Conservation (phyloP, 345 rosid genomes). For the Excoecaria cochinchinensis region DNA sequence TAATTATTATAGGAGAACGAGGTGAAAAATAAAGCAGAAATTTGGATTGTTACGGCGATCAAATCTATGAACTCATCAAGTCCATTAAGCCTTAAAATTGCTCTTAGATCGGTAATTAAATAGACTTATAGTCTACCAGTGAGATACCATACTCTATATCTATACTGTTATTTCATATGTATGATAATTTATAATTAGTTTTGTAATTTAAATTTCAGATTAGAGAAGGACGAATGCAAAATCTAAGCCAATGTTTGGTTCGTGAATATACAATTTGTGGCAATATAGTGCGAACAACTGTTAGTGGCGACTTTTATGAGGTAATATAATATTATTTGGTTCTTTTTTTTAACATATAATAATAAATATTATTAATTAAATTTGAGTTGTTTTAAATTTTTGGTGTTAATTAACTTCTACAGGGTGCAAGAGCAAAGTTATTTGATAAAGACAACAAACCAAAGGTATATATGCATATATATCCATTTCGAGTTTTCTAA, state of each 20-base stretch:
- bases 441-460: conserved; percentile 23
- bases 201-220: neutral
- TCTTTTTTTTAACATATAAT: neutral
- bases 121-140: neutral
- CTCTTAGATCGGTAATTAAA: conserved; percentile 27
- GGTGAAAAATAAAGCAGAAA: conserved; percentile 1
- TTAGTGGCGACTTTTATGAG: conserved; percentile 20
- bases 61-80: conserved; percentile 24
- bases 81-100: conserved; percentile 31
- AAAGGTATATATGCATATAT: neutral
- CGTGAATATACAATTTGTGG: conserved; percentile 20
- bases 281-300: conserved; percentile 4
- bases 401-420: neutral
- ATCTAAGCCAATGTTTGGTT: conserved; percentile 14
- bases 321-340: neutral
- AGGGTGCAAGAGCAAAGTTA: conserved; percentile 31
- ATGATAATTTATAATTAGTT: too few species aligned
- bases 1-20: conserved; percentile 14
- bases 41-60: conserved; percentile 27
- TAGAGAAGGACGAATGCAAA: conserved; percentile 16
- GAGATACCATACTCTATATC: too few species aligned
- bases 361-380: neutral
- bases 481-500: too few species aligned
- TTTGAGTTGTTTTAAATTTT: neutral
- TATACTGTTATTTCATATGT: too few species aligned